Base-by-base conservation (phyloP, 768 basidiomycete genomes). In the Pleurotus eryngii region DNA sequence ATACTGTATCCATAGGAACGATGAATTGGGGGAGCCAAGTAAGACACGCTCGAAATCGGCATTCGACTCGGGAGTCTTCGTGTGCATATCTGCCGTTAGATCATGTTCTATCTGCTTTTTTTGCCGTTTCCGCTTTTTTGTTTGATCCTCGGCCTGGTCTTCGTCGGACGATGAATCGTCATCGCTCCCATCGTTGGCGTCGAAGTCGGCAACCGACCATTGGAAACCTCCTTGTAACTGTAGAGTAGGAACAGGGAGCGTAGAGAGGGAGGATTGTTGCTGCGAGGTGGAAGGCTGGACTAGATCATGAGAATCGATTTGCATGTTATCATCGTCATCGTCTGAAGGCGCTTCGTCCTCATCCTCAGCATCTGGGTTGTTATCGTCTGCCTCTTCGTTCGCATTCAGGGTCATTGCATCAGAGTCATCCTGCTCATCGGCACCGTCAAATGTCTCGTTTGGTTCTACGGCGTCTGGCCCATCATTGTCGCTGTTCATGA, bases 1-100 rank as follows among this genome's bases (percentile, higher is more conserved):
- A 71, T 95, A 99, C 70, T 98, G 95, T 58, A 99, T 87, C 97
- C 97, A 99, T 35, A 98, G 81, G 73, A 90, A 97, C 0, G 97
- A 98, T 5, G 95, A 98, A 68, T 97, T 94, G 1, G 97, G 96
- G 0, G 96, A 95, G 26, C 92, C 92, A 39, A 98, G 80, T 46
- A 99, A 81, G 37, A 92, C 74, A 11, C 97, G 85, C 71, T 99
- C 97, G 64, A 98, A 99, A 69, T 99, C 96, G 30, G 89, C 84
- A 59, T 89, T 92, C 1, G 97, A 97, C 68, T 93, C 91, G 1
- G 97, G 97, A 18, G 78, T 78, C 64, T 86, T 89, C 39, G 81
- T 85, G 57, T 94, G 92, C 78, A 98, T 86, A 59, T 96, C 89
- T 22, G 86, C 90, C 0, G 97, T 98, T 27, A 87, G 73, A 67